Evolutionary conservation across 768 basidiomycete species (phyloP), one percentile per base, ranked within the genome.

Genomic region (Chlorophyllum brunneum): DNA sequence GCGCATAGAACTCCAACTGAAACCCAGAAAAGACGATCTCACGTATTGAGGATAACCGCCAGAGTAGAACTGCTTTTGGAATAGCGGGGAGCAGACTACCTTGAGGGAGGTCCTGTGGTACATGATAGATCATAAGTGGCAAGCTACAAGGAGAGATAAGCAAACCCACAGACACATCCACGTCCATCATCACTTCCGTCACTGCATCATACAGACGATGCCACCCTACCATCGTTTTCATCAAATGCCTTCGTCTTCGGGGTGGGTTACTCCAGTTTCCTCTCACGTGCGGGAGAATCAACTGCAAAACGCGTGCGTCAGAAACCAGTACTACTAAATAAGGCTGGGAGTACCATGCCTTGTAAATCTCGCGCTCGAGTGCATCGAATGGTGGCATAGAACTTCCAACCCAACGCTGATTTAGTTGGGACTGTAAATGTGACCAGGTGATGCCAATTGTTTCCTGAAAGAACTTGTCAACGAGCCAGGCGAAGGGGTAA

Each of bases 21-120:
- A 88, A 86, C 2, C 87, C 91, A 1, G 88, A 84, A 38, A 85
- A 70, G 4, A 91, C 65, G 11, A 93, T 72, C 57, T 92, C 88
- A 33, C 81, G 77, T 2, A 88, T 73, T 8, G 76, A 67, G 4
- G 77, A 68, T 15, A 89, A 65, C 38, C 88, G 77, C 75, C 82
- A 82, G n/a, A 79, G 49, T 3, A 83, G 67, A 3, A 81, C 74
- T 0, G 72, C 72, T 5, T 72, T 65, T 1, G 80, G 78, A 6
- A 86, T 51, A 15, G 74, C 69, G 31, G 56, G 54, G 5, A 79
- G 41, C 5, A 79, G 61, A 43, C 74, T 67, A 11, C 64, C 58
- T 27, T 56, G 58, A 3, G 68, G 63, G 13, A 70, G 48, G 38
- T 64, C 61, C 72, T 75, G 30, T 34, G 10, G 13, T n/a, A 18